Conservation (phyloP, 352 stramenopile species). For the Pythium phragmitis region DNA sequence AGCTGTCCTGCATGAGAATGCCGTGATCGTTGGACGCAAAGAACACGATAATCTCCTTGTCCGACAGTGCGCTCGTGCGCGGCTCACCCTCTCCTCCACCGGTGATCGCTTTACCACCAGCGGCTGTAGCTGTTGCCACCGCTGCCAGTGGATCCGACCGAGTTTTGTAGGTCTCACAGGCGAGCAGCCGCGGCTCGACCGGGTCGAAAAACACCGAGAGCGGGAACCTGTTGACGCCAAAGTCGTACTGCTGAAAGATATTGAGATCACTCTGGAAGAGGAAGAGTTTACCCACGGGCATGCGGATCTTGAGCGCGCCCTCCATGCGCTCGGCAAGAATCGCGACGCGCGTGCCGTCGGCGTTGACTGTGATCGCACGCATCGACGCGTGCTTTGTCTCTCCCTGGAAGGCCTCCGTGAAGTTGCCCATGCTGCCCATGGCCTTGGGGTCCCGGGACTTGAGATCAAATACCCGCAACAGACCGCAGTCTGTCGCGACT, state of each 20-base stretch:
- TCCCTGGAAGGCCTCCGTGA: constrained; percentile 43
- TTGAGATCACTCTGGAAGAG: constrained; percentile 92
- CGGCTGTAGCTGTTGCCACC: not conserved
- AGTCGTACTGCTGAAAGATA: constrained; percentile 90
- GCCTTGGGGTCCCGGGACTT: constrained; percentile 82
- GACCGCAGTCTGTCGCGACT: constrained; percentile 80
- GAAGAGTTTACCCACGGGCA: constrained; percentile 84
- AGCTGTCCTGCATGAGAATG: constrained; percentile 90
- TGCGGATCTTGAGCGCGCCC: constrained; percentile 75
- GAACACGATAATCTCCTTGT: constrained; percentile 89
- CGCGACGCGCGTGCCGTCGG: constrained; percentile 86
- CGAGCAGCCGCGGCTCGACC: constrained; percentile 82
- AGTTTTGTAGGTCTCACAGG: constrained; percentile 79
- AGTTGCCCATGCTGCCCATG: constrained; percentile 84
- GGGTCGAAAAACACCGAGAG: constrained; percentile 90
- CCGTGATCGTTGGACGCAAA: constrained; percentile 92
- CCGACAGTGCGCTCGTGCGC: constrained; percentile 38
- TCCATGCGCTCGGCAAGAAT: constrained; percentile 85
- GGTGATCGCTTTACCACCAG: not conserved
- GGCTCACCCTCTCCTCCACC: constrained; percentile 20
- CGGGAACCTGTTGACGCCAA: constrained; percentile 67
- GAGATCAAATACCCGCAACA: constrained; percentile 89
- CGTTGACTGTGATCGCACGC: constrained; percentile 80
- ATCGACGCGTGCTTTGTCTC: constrained; percentile 58
- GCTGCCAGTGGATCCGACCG: constrained; percentile 29